Percentiles rank a stretch among this genome's conserved stretches.
Evolutionary conservation across 768 basidiomycete genomes (phyloP).

Genomic region (Termitomyces sp.): DNA sequence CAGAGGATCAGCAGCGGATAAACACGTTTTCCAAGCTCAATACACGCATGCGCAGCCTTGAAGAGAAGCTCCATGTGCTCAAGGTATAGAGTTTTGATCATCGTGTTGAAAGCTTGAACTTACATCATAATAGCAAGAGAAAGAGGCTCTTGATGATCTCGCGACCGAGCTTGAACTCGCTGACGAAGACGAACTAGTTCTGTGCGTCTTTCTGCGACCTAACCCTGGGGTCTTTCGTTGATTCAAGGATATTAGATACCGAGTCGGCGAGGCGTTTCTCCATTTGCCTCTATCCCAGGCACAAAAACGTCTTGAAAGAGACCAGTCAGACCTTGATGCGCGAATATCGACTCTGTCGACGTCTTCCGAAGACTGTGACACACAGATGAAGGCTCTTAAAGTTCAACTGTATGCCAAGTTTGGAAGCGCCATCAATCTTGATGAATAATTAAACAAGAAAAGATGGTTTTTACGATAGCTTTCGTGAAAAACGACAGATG

Average conservation of each 20-base stretch:
- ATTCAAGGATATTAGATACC: slow-evolving; percentile 54
- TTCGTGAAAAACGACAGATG: not conserved
- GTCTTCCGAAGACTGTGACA: slow-evolving; percentile 60
- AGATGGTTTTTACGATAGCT: not conserved
- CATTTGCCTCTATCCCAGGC: slow-evolving; percentile 70
- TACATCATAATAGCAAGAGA: slow-evolving; percentile 69
- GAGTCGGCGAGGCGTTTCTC: slow-evolving; percentile 84
- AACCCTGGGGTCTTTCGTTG: not conserved
- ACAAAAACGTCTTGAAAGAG: slow-evolving; percentile 62
- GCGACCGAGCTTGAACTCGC: slow-evolving; percentile 82
- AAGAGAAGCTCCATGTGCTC: slow-evolving; percentile 65
- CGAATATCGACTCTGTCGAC: slow-evolving; percentile 46
- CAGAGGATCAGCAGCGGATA: slow-evolving; percentile 86
- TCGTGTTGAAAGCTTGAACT: not conserved
- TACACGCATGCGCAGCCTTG: slow-evolving; percentile 62
- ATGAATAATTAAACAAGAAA: slow-evolving; percentile 42
- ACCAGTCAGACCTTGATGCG: slow-evolving; percentile 52
- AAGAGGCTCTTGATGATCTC: slow-evolving; percentile 90
- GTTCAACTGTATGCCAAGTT: slow-evolving; percentile 84
- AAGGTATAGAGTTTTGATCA: slow-evolving; percentile 43
- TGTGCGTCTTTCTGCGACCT: slow-evolving; percentile 40
- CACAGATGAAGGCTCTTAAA: slow-evolving; percentile 77
- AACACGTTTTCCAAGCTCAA: slow-evolving; percentile 91
- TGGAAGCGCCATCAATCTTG: slow-evolving; percentile 88
- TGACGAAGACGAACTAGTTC: slow-evolving; percentile 74